phyloP scores from a whole-genome alignment of 2,329 filamentous ascomycete genomes.

The Fusarium sp. region DNA sequence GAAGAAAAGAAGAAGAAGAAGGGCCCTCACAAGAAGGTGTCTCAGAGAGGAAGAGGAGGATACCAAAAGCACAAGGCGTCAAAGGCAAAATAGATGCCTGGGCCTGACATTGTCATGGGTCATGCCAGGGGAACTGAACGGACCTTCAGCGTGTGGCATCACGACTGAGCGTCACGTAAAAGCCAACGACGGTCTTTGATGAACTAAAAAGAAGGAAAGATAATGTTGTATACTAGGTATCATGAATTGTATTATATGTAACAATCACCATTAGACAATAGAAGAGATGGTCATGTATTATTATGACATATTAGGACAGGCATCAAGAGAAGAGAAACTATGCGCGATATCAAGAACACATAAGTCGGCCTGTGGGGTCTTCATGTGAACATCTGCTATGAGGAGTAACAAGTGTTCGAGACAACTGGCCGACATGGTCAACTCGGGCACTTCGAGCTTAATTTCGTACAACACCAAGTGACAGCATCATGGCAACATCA shows the following conservation, averaged over 20 bases:
- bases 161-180: neutral
- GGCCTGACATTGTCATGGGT: neutral
- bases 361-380: neutral
- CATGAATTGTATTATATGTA: conserved; percentile 35
- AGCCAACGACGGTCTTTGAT: neutral
- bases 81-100: neutral
- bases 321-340: neutral
- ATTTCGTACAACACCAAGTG: no score
- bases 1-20: neutral
- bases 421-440: no score
- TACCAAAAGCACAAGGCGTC: neutral
- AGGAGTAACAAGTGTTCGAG: neutral
- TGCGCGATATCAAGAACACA: neutral
- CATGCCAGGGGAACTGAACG: neutral
- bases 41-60: neutral
- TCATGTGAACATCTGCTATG: neutral
- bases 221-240: conserved; percentile 15
- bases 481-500: conserved; percentile 5
- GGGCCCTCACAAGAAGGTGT: neutral
- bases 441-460: no score
- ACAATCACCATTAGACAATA: conserved; percentile 17
- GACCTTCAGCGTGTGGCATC: neutral
- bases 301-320: neutral
- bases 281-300: neutral
- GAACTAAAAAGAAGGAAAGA: neutral